phyloP scores from a whole-genome alignment of 345 rosid genomes.

The Carallia brachiata region DNA sequence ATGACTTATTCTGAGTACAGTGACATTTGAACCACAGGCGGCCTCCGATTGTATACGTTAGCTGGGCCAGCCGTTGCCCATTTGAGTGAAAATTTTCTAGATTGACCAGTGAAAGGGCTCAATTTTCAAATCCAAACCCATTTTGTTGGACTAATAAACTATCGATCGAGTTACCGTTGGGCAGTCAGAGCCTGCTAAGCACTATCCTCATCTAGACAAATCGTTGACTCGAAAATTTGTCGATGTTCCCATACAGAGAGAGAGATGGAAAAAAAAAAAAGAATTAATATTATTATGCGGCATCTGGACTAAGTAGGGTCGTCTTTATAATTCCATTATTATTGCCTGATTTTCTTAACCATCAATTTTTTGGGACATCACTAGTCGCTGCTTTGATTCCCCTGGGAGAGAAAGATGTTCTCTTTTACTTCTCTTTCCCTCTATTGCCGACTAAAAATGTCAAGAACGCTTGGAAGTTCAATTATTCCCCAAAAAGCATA shows the following conservation, averaged over 20 bases:
- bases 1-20: no score
- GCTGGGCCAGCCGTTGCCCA: constrained; percentile 26
- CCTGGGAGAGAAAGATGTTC: no score
- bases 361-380: no score
- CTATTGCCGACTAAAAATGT: background rate
- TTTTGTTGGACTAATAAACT: background rate
- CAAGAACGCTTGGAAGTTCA: background rate
- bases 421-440: background rate
- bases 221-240: background rate
- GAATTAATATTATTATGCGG: no score
- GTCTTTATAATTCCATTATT: no score
- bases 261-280: no score
- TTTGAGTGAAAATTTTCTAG: background rate
- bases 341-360: no score
- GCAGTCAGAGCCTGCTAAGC: background rate
- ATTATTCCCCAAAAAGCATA: background rate
- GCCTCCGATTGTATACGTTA: constrained; percentile 8
- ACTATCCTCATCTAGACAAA: background rate
- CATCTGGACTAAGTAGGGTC: no score
- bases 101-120: background rate
- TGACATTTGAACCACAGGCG: background rate
- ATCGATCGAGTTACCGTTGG: constrained; percentile 16
- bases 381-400: no score
- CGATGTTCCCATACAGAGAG: no score
- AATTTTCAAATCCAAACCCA: constrained; percentile 12